phyloP scores from a whole-genome alignment of 306 rosid genomes.

The Geum urbanum region DNA sequence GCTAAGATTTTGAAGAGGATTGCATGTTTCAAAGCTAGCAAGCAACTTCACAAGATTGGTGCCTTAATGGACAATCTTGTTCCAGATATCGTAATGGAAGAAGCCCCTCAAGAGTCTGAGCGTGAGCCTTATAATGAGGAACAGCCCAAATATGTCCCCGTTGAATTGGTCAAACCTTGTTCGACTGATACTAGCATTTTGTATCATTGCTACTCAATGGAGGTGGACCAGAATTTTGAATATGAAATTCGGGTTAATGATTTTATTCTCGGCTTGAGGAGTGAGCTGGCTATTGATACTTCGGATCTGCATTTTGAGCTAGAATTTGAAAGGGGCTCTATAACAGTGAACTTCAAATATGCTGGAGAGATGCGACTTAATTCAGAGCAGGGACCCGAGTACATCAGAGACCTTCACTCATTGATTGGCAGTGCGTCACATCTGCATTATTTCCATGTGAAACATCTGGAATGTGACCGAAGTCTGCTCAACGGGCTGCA shows the following conservation, averaged over 20 bases:
- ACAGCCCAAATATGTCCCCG: conserved; percentile 59
- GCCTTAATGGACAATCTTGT: conserved; percentile 79
- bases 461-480: conserved; percentile 6
- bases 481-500: too few relatives aligned
- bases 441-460: conserved; percentile 36
- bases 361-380: conserved; percentile 46
- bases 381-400: conserved; percentile 31
- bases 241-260: conserved; percentile 46
- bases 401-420: conserved; percentile 6
- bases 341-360: conserved; percentile 42
- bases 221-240: conserved; percentile 47
- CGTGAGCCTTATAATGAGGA: conserved; percentile 44
- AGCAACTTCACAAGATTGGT: conserved; percentile 69
- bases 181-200: conserved; percentile 21
- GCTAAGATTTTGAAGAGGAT: conserved; percentile 45
- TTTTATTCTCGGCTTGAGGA: conserved; percentile 52
- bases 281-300: conserved; percentile 49
- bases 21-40: conserved; percentile 92
- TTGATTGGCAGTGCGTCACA: conserved; percentile 56
- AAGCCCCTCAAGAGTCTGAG: conserved; percentile 46
- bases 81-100: conserved; percentile 57
- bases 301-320: conserved; percentile 41
- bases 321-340: conserved; percentile 43
- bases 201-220: conserved; percentile 68
- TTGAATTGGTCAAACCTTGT: conserved; percentile 41